Percentiles rank a stretch among this genome's conserved stretches.
Evolutionary conservation across 495 filamentous ascomycete species (phyloP).

Genomic region (Choiromyces venosus): DNA sequence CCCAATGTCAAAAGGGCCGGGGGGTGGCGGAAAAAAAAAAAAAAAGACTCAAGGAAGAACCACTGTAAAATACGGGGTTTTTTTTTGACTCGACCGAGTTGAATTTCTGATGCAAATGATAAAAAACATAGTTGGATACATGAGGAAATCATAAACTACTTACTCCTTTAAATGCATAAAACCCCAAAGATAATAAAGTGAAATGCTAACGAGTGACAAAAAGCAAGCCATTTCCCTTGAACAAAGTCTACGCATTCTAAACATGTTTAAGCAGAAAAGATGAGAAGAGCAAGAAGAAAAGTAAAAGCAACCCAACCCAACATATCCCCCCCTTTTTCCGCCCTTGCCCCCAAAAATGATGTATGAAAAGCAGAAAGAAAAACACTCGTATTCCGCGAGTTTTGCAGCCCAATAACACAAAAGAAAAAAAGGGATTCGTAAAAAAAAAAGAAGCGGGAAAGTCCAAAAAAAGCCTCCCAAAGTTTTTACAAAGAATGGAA

Average conservation of each 20-base stretch:
- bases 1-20: background rate
- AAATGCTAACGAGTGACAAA: background rate
- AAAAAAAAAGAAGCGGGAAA: background rate
- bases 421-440: background rate
- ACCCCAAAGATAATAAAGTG: background rate
- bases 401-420: background rate
- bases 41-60: background rate
- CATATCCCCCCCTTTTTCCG: background rate
- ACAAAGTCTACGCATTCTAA: background rate
- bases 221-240: background rate
- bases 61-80: background rate
- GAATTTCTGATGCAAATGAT: background rate
- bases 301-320: background rate
- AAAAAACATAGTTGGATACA: background rate
- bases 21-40: background rate
- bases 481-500: constrained; percentile 3
- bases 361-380: background rate
- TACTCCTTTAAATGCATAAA: background rate
- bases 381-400: background rate
- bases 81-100: background rate
- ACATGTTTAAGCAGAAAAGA: background rate
- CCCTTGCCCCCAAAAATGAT: background rate
- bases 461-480: background rate
- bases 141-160: background rate
- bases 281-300: background rate